Base-by-base conservation (phyloP, 75 land plant genomes). In the Cunninghamia lanceolata region DNA sequence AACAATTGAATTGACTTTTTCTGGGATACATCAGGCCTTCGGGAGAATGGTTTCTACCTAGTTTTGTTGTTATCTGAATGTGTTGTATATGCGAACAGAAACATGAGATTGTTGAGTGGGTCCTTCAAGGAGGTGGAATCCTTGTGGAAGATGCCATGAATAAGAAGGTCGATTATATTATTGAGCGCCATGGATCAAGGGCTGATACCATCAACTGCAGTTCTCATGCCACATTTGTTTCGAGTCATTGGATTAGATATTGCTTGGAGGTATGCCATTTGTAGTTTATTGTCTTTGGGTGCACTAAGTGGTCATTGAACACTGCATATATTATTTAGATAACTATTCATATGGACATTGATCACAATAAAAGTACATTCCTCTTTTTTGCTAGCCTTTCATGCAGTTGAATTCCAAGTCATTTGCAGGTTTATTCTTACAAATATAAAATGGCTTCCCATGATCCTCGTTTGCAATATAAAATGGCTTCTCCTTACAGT, bases 191-290 rank as follows among this genome's bases (percentile, higher is more conserved):
- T 90, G 99, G 99, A 76, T 46, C 85, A 70, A 32, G 46, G 30
- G 70, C 83, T 11, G 73, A 40, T 32, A 56, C 70, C 59, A 30
- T 80, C 47, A 28, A 52, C 76, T 47, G 8, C 35, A 42, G 28
- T 70, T 76, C 87, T 43, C 85, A 86, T 73, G 83, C 84, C 75
- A 91, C 86, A 85, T 30, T 82, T 83, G 92, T 98, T 68, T 94
- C 99, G 2, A 92, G 86, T 86, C 97, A 96, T 53, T 98, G 99
- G 99, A 87, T 96, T 45, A 80, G 89, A 4, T 93, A 85, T 85
- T 98, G 94, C 84, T 85, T 96, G 73, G 93, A 96, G 98, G 99
- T 97, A 92, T 17, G 56, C 50, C 16, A 34, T 34, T 71, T 34
- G 9, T 32, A 32, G 16, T 34, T 73, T 73, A 34, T 2, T 73